These are phyloP conservation scores for Candida sithepensis DNA, from an alignment of 805 yeast genomes.

Conservation along the genomic window DNA sequence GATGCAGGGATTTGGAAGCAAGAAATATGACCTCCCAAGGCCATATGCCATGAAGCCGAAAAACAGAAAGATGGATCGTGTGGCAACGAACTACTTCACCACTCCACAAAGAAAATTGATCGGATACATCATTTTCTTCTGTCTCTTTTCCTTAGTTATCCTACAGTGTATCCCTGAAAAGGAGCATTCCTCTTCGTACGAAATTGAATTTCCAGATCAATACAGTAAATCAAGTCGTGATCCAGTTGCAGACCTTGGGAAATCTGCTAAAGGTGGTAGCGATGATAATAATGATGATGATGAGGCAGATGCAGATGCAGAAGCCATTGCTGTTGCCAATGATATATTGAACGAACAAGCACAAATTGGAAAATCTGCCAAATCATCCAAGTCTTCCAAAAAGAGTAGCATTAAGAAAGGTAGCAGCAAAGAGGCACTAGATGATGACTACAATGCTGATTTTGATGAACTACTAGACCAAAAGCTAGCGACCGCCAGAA, in stretches of 20 bases:
- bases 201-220: conserved; percentile 14
- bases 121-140: conserved; percentile 34
- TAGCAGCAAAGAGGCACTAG: conserved; percentile 17
- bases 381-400: not conserved
- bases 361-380: not conserved
- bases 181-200: conserved; percentile 20
- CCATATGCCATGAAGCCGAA: conserved; percentile 36
- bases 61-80: conserved; percentile 21
- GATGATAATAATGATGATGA: not conserved
- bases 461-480: conserved; percentile 6
- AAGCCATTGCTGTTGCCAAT: not conserved
- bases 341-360: not conserved
- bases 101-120: conserved; percentile 46
- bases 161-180: conserved; percentile 25
- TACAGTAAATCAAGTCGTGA: not conserved
- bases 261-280: not conserved
- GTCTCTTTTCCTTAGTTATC: conserved; percentile 31
- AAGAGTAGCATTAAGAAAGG: conserved; percentile 9
- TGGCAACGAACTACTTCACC: conserved; percentile 32
- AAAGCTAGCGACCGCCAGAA: not conserved
- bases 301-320: not conserved
- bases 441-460: conserved; percentile 16
- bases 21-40: conserved; percentile 38
- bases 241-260: not conserved
- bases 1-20: conserved; percentile 32